These are phyloP conservation scores for Apiospora rasikravindrae DNA, from an alignment of 2,329 filamentous ascomycete species.

Conservation along the genomic window DNA sequence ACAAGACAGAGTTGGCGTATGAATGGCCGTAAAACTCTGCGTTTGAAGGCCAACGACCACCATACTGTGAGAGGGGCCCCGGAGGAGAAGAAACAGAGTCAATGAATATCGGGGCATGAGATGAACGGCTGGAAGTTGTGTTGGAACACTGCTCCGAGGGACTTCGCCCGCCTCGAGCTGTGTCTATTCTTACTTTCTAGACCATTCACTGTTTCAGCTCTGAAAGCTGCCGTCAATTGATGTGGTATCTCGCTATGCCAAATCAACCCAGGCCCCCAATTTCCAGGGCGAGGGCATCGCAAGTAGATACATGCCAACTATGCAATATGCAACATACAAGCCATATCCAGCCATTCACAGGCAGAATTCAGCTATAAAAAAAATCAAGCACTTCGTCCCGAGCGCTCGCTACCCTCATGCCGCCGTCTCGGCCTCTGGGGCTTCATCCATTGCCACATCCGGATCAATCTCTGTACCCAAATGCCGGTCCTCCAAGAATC, in stretches of 20 bases:
- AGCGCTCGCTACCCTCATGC: neutral
- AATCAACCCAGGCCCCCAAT: neutral
- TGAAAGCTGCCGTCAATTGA: neutral
- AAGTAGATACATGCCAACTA: neutral
- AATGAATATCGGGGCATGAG: neutral
- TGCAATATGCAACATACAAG: constrained; percentile 7
- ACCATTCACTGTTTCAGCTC: neutral
- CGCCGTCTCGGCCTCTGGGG: neutral
- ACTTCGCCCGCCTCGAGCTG: neutral
- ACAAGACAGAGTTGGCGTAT: neutral
- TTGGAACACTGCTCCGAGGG: neutral
- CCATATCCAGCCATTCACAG: neutral
- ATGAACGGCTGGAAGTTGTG: neutral
- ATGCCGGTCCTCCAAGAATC: constrained; percentile 80
- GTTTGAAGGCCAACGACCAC: neutral
- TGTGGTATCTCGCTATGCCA: constrained; percentile 10
- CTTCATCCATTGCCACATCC: constrained; percentile 52
- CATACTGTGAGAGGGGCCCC: neutral
- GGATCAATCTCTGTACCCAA: constrained; percentile 80
- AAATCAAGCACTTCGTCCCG: neutral
- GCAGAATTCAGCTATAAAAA: neutral
- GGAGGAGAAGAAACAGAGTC: neutral
- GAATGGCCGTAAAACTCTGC: neutral
- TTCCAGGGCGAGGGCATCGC: neutral
- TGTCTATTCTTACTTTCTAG: neutral